These are phyloP conservation scores for Sutorius eximius DNA, from an alignment of 1,284 basidiomycete species.

Conservation along the genomic window DNA sequence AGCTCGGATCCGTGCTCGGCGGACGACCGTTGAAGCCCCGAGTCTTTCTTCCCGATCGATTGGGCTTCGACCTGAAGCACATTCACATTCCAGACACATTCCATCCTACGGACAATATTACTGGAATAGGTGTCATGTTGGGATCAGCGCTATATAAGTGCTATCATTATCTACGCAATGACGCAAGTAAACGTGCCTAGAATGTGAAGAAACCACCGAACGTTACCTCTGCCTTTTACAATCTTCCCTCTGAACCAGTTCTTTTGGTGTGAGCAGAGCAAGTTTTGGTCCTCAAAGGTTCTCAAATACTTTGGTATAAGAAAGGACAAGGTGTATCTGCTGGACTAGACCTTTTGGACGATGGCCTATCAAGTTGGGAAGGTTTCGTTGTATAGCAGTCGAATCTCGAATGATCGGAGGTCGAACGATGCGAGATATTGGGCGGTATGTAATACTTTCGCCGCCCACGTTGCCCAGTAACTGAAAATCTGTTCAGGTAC, in stretches of 20 bases:
- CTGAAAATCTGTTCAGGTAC: background rate
- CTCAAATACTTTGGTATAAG: background rate
- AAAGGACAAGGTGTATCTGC: background rate
- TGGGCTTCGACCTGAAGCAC: background rate
- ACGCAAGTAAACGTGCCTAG: background rate
- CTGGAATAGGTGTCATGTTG: background rate
- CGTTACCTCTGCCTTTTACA: constrained; percentile 8
- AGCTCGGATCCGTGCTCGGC: background rate
- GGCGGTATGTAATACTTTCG: background rate
- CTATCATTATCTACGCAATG: background rate
- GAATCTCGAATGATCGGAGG: background rate
- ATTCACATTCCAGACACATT: background rate
- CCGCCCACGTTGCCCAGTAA: background rate
- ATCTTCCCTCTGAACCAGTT: constrained; percentile 6
- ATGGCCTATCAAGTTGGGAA: background rate
- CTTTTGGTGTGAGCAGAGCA: background rate
- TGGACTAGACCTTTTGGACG: background rate
- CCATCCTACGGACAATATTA: background rate
- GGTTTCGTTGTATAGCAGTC: background rate
- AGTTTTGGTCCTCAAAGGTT: background rate
- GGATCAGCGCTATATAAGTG: too few relatives aligned
- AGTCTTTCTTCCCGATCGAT: background rate
- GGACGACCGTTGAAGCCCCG: background rate
- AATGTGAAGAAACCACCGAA: background rate
- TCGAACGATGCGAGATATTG: too few relatives aligned